Evolutionary conservation across 176 grass and related monocot genomes (phyloP), one percentile per base, ranked within the genome.

Genomic region (Pontederia crassipes): DNA sequence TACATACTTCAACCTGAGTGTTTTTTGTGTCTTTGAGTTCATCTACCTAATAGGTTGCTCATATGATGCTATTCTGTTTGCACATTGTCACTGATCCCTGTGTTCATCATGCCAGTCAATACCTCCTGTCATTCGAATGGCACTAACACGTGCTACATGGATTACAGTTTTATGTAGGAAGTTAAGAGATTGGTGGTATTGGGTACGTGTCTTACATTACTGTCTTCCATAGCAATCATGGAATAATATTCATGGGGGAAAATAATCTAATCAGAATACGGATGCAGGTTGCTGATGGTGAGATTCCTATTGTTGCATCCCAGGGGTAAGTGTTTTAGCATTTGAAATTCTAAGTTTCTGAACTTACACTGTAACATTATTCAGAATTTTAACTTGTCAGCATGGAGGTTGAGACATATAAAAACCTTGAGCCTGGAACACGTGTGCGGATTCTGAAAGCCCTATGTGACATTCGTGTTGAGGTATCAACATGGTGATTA

Each of bases 151-250:
- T 61, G 84, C 70, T 77, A 90, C 79, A 52, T 97, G 92, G 92
- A 79, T 97, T 50, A 81, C 87, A 1, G 84, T 88, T 14, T 73
- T 97, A 72, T 97, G 92, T 74, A 83, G 79, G 50, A 96, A 88
- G 81, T 53, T 97, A 55, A 97, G 82, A 83, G 79, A 97, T 73
- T 97, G 92, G 92, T 97, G 92, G 92, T 71, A 88, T 52, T 82
- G 81, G 92, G 92, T 97, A 91, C 61, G 73, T 50, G 57, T 58
- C 52, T 16, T 46, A 24, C 55, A 16, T 56, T 50, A 51, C 55
- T 67, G 64, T 60, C 32, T 54, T n/a, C 27, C 27, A 29, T 72
- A 32, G 70, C 46, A 20, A 67, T 68, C 78, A 71, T 68, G 12
- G 20, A 2, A 59, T 12, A 13, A 16, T 15, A 20, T 6, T 4